Conservation (phyloP, 176 grass and related monocot genomes). For the Melocanna baccifera region DNA sequence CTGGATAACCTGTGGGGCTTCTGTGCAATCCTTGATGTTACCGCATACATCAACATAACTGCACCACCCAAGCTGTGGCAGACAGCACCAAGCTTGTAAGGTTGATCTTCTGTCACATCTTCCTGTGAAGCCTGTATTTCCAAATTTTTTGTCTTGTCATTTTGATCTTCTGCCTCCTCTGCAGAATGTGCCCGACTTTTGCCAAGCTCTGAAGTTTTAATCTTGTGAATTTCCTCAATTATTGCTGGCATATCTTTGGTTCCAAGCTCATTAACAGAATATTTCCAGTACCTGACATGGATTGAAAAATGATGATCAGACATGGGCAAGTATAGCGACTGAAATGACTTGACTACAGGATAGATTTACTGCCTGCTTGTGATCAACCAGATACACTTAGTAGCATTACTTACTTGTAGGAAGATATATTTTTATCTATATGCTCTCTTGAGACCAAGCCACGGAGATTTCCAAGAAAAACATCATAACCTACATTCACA, state of each 20-base stretch:
- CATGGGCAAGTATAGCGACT: not conserved
- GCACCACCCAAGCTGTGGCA: constrained; percentile 95
- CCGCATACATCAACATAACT: constrained; percentile 90
- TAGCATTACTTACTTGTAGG: constrained; percentile 70
- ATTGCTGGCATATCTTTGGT: constrained; percentile 85
- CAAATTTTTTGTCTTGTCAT: constrained; percentile 21
- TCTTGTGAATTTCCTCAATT: constrained; percentile 91
- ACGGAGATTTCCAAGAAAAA: constrained; percentile 94
- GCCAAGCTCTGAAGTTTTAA: constrained; percentile 75
- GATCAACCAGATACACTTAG: constrained; percentile 1
- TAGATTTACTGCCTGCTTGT: not conserved
- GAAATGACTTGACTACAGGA: not conserved
- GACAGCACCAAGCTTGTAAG: constrained; percentile 76
- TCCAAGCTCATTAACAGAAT: constrained; percentile 97
- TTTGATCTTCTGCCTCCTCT: constrained; percentile 34
- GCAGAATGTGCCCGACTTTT: constrained; percentile 18
- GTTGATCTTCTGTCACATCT: constrained; percentile 39
- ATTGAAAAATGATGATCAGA: not conserved
- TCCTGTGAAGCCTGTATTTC: constrained; percentile 45
- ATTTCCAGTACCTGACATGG: constrained; percentile 79
- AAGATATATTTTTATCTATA: constrained; percentile 75
- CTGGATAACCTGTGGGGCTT: constrained; percentile 76
- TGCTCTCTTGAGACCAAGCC: constrained; percentile 94
- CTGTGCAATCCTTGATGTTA: constrained; percentile 64
- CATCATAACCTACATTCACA: constrained; percentile 75